Evolutionary conservation across 208 protist species (phyloP), one percentile per base, ranked within the genome.

Genomic region (Trypanosoma caninum): DNA sequence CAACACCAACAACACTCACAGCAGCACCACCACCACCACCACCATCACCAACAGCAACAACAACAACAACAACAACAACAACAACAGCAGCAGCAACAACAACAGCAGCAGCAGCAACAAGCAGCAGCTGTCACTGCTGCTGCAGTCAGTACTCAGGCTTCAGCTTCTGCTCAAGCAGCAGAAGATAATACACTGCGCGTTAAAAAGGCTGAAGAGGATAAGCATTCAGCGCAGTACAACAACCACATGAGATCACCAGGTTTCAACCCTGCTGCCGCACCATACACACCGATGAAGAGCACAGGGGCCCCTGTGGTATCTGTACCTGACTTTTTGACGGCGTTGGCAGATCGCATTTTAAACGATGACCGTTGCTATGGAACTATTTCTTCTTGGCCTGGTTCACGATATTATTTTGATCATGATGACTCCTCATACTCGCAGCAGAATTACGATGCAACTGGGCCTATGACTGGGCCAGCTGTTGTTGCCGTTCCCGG

Each of bases 381-480:
- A 16, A 74, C 65, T 59, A 33, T 46, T 0, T 42, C 62, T 0
- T 68, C 78, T 35, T 92, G 84, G 84, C 81, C 84, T 2, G 84
- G 81, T 59, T 75, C 38, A 48, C 73, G 40, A 52, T 42, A 41
- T 8, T 70, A 75, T 71, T 91, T 85, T 45, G 84, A 91, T 65
- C 69, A 72, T 16, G 84, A 91, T 55, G 81, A 77, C 58, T 87
- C 80, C 27, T 61, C 71, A 10, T 87, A 91, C 65, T 82, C 82
- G 14, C 76, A 66, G 48, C 48, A 59, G 44, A 63, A 30, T 50
- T 64, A 58, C 44, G 57, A 69, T 41, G 44, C n/a, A n/a, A n/a
- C n/a, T n/a, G n/a, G n/a, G n/a, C n/a, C n/a, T n/a, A n/a, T n/a
- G n/a, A n/a, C n/a, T n/a, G n/a, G n/a, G n/a, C n/a, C n/a, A n/a